Evolutionary conservation across 805 yeast species (phyloP).

Genomic region (Candida nonsorbophila): DNA sequence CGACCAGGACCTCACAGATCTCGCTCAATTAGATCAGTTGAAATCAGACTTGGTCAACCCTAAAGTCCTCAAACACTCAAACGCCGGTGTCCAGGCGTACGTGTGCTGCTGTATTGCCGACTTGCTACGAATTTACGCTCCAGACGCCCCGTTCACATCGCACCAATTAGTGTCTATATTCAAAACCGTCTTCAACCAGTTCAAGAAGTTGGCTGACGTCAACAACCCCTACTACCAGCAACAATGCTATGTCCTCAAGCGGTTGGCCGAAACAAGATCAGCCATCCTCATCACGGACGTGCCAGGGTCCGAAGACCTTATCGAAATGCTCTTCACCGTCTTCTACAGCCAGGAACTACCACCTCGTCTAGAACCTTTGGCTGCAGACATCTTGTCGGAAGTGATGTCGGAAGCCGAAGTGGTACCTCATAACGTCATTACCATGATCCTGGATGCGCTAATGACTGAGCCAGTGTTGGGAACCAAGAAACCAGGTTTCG

Average conservation of each 20-base stretch:
- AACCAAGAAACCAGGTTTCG: conserved; percentile 45
- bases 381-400: conserved; percentile 70
- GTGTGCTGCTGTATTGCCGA: conserved; percentile 74
- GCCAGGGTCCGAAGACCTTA: conserved; percentile 52
- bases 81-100: conserved; percentile 63
- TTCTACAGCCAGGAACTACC: conserved; percentile 54
- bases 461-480: conserved; percentile 15
- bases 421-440: conserved; percentile 56
- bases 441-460: conserved; percentile 62
- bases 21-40: conserved; percentile 34
- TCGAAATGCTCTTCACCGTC: conserved; percentile 51
- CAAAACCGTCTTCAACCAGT: conserved; percentile 58
- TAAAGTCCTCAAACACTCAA: conserved; percentile 56
- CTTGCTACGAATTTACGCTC: conserved; percentile 72
- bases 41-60: conserved; percentile 50
- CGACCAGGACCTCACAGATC: conserved; percentile 52
- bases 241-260: conserved; percentile 58
- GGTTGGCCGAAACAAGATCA: conserved; percentile 70
- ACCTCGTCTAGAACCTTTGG: conserved; percentile 51
- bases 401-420: conserved; percentile 65
- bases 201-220: conserved; percentile 48
- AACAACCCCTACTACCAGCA: conserved; percentile 60
- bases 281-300: conserved; percentile 71
- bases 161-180: conserved; percentile 60
- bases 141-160: conserved; percentile 82